Evolutionary conservation across 129 eudicot species (phyloP).

Genomic region (Tagetes erecta): DNA sequence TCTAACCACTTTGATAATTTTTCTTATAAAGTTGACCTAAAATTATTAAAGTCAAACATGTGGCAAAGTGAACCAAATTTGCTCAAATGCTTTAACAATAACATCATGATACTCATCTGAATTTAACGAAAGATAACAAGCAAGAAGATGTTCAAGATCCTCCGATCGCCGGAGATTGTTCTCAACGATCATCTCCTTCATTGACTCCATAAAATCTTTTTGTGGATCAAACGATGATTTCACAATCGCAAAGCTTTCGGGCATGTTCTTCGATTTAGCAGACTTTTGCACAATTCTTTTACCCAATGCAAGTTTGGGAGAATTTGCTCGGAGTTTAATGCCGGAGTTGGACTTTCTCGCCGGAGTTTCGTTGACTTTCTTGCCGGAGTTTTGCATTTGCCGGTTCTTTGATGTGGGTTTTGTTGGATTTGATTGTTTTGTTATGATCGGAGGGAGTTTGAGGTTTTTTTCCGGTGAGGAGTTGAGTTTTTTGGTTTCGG

Average conservation of each 20-base stretch:
- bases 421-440: conserved; percentile 40
- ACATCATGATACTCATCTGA: conserved; percentile 69
- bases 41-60: conserved; percentile 22
- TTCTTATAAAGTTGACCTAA: background rate
- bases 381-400: conserved; percentile 4
- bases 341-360: conserved; percentile 47
- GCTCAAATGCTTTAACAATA: conserved; percentile 67
- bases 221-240: conserved; percentile 65
- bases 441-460: conserved; percentile 50
- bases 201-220: conserved; percentile 63
- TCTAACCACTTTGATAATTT: too few relatives aligned
- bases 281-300: conserved; percentile 34
- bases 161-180: conserved; percentile 49
- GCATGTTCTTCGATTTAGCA: conserved; percentile 26
- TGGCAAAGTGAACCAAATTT: conserved; percentile 61
- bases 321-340: conserved; percentile 47
- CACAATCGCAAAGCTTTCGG: conserved; percentile 60
- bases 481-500: conserved; percentile 24
- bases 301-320: conserved; percentile 45
- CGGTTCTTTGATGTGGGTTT: conserved; percentile 25
- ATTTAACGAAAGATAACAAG: conserved; percentile 68
- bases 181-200: conserved; percentile 72
- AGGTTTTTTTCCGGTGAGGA: conserved; percentile 40
- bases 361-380: conserved; percentile 31
- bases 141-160: conserved; percentile 65